Evolutionary conservation across 495 filamentous ascomycete genomes (phyloP).

Genomic region (Xylaria flabelliformis): DNA sequence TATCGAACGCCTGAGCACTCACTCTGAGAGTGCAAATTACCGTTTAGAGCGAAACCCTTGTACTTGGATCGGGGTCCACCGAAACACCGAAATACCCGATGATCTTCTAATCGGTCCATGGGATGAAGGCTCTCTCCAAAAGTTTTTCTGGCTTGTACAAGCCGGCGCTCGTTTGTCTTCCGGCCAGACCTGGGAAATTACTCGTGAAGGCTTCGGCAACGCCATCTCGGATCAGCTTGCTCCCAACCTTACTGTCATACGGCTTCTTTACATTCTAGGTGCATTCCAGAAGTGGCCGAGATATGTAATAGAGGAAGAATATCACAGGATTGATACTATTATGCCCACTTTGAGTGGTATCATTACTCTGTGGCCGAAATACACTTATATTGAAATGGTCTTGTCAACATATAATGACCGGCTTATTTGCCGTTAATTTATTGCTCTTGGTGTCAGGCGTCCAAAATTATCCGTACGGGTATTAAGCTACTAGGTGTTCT

Average conservation of each 20-base stretch:
- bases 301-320: neutral
- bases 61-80: constrained; percentile 40
- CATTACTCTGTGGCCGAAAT: neutral
- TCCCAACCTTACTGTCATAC: constrained; percentile 23
- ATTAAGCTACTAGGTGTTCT: neutral
- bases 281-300: constrained; percentile 20
- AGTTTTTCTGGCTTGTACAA: constrained; percentile 48
- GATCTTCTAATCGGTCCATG: constrained; percentile 39
- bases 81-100: constrained; percentile 40
- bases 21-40: neutral
- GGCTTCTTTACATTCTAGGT: constrained; percentile 17
- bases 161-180: constrained; percentile 34
- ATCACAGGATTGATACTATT: neutral
- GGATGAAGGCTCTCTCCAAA: constrained; percentile 35
- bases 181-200: constrained; percentile 46
- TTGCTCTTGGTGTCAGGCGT: neutral
- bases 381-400: neutral
- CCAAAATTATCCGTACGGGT: neutral
- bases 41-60: neutral
- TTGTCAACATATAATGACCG: neutral
- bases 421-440: neutral
- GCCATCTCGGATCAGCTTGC: constrained; percentile 6
- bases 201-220: constrained; percentile 27
- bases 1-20: constrained; percentile 9
- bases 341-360: neutral